Evolutionary conservation across 192 early-diverging fungal species (phyloP), one percentile per base, ranked within the genome.

Genomic region (Umbelopsis vinacea): DNA sequence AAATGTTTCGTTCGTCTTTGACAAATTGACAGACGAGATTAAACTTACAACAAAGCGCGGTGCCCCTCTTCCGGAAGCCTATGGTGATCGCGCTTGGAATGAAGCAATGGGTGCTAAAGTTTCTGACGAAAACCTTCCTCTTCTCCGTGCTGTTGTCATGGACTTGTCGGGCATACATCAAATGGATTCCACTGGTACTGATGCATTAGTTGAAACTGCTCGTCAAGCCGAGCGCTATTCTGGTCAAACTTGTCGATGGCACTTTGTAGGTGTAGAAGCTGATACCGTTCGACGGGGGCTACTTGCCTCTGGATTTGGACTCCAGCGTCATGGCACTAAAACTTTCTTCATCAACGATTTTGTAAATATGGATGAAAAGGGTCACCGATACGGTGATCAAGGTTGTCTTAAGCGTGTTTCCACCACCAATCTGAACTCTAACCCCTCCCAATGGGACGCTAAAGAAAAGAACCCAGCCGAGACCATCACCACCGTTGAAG

Each of bases 111-210:
- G 19, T 79, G 76, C 33, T 74, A 83, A 72, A 79, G 69, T 52
- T 50, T 71, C 85, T n/a, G 76, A 84, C 14, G 84, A 85, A 52
- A 66, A 71, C 9, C 52, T 75, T 73, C 88, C 89, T 12, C 69
- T 79, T 5, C 81, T 96, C 22, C 82, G 86, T 23, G 89, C 94
- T 1, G 75, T 95, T 23, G 82, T 97, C 37, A 85, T 97, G 66
- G 96, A 97, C 74, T 89, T 97, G 57, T 82, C 89, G 0, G 89
- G 86, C 23, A 93, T 96, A 22, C 90, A 91, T 45, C 73, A 86
- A 40, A 84, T 96, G 48, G 96, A 97, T 71, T 87, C 88, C 21
- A 93, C 94, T 1, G 94, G 93, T 19, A 71, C 93, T 45, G 92
- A 94, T 74, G 84, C 84, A 40, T 84, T 97, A 6, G 76, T 91